Conservation (phyloP, 148 eudicot species). For the Euryodendron excelsum region DNA sequence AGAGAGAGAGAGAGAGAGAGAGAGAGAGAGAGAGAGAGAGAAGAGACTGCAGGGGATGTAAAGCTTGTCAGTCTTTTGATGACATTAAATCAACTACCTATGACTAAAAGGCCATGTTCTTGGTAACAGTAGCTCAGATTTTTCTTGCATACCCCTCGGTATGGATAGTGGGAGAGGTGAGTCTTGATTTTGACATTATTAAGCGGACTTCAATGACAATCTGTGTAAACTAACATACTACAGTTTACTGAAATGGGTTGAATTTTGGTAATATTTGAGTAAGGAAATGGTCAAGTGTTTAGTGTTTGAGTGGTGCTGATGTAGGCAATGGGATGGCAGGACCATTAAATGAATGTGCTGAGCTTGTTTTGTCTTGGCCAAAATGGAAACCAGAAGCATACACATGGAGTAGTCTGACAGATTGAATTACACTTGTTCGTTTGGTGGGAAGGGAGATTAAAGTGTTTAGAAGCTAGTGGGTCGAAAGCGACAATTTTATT, state of each 20-base stretch:
- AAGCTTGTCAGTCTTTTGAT: too few relatives aligned
- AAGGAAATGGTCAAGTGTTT: neutral
- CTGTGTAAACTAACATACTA: neutral
- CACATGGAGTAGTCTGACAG: constrained; percentile 21
- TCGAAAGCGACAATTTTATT: too few relatives aligned
- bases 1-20: neutral
- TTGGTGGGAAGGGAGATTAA: constrained; percentile 15
- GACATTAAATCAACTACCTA: neutral
- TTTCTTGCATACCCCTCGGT: neutral
- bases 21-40: neutral
- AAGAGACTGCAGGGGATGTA: too few relatives aligned
- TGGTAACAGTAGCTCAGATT: neutral
- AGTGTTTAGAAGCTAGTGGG: constrained; percentile 1
- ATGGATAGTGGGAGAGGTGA: neutral
- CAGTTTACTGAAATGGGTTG: neutral
- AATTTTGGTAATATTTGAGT: neutral
- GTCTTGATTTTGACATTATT: neutral
- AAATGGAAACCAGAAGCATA: constrained; percentile 16
- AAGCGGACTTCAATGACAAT: neutral
- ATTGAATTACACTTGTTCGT: constrained; percentile 10
- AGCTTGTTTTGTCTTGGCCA: constrained; percentile 17
- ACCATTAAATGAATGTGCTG: constrained; percentile 15
- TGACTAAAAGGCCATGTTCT: neutral
- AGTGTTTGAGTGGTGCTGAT: constrained; percentile 9
- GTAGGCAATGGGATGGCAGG: constrained; percentile 2